phyloP scores from a whole-genome alignment of 1,284 basidiomycete genomes.

The Ceratobasidium sp. region DNA sequence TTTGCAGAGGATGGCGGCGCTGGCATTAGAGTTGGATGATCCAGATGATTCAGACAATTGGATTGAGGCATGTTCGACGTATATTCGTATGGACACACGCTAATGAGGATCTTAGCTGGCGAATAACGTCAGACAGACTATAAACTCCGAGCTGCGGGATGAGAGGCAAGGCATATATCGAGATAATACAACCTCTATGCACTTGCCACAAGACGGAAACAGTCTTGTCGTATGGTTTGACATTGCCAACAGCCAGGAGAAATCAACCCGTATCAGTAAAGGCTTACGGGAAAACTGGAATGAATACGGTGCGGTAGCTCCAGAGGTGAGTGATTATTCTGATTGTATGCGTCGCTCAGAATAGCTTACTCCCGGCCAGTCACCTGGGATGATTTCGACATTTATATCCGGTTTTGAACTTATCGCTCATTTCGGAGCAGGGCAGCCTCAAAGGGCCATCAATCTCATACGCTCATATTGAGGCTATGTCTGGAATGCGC shows the following conservation, averaged over 20 bases:
- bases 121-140: constrained; percentile 8
- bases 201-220: constrained; percentile 31
- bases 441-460: constrained; percentile 19
- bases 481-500: constrained; percentile 36
- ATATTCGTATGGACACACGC: background rate
- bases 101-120: constrained; percentile 12
- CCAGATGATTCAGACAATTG: background rate
- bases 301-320: constrained; percentile 32
- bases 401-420: constrained; percentile 42
- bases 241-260: constrained; percentile 16
- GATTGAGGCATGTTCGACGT: background rate
- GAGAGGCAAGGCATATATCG: constrained; percentile 30
- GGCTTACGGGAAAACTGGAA: constrained; percentile 35
- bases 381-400: constrained; percentile 40
- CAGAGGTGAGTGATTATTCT: constrained; percentile 8
- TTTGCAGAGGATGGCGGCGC: constrained; percentile 17
- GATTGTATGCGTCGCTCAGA: background rate
- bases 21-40: constrained; percentile 3
- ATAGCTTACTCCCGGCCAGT: background rate
- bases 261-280: background rate
- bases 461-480: constrained; percentile 28
- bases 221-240: constrained; percentile 35
- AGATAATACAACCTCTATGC: constrained; percentile 25
- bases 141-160: constrained; percentile 24
- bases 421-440: constrained; percentile 36